Evolutionary conservation across 2,329 filamentous ascomycete genomes (phyloP), one percentile per base, ranked within the genome.

Genomic region (Verticillium alfalfae): DNA sequence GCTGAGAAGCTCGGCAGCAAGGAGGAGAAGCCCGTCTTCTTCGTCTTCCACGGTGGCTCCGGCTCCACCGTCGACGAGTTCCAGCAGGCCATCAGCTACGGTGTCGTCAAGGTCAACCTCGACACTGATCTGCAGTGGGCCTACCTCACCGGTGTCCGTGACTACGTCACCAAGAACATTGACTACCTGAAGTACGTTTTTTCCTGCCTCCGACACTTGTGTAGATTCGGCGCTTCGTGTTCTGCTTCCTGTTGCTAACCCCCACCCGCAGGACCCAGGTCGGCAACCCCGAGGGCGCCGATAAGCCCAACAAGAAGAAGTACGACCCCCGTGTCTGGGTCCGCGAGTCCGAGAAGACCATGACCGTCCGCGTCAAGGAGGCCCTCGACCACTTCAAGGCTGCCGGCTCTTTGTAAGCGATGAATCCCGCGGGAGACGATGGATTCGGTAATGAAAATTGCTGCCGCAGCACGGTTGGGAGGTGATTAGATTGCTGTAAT

Each of bases 301-400:
- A 97, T 82, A 98, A 98, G 90, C 94, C 95, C 74, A 99, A 99
- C 88, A 99, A 99, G 91, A 98, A 97, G 83, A 89, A 83, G 82
- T 93, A 67, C 69, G 76, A 91, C 81, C 92, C 93, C 70, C 89
- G 93, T 79, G 92, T 97, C 75, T 97, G 93, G 94, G 92, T 97
- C 66, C 90, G 93, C 64, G 91, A 93, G 83, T 95, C 94, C 73
- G 95, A 99, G 88, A 96, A 97, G 88, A 93, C 90, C 73, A 99
- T 98, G 95, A 85, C 83, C 73, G 80, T 83, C 71, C 91, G 95
- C 79, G 87, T 97, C 67, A 75, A 86, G 69, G 87, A 88, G 76
- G 94, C 91, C 64, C 88, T 99, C 66, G 82, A 89, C 72, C 94
- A 98, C 84, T 99, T 99, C 86, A 93, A 95, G 83, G 86, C 91